These are phyloP conservation scores for Clitoria ternatea DNA, from an alignment of 306 rosid species.

Conservation along the genomic window DNA sequence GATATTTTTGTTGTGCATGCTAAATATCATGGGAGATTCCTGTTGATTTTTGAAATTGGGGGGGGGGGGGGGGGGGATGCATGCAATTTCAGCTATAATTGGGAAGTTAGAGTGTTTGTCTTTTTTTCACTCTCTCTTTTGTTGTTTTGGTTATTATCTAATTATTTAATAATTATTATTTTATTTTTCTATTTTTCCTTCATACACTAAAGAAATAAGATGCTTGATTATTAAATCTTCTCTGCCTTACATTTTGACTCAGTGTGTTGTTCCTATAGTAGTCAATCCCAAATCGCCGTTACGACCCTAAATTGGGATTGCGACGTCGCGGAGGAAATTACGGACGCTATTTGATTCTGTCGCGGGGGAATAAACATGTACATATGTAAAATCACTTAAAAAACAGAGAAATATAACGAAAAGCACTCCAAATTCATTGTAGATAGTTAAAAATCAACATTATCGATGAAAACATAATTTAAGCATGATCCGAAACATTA, in stretches of 20 bases:
- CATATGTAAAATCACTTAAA: too few species aligned
- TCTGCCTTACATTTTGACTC: constrained; percentile 15
- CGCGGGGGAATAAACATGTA: too few species aligned
- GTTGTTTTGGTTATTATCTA: background rate
- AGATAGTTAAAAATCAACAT: too few species aligned
- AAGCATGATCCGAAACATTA: too few species aligned
- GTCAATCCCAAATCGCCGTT: too few species aligned
- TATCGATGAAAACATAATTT: too few species aligned
- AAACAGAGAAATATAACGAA: too few species aligned
- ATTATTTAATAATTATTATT: too few species aligned
- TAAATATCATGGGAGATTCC: background rate
- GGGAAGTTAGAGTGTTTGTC: background rate
- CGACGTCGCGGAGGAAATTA: too few species aligned
- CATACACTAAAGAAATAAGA: background rate
- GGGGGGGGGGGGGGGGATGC: background rate
- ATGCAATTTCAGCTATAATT: background rate
- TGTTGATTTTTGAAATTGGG: background rate
- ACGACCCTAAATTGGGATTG: too few species aligned
- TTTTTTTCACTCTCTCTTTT: background rate
- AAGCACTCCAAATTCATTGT: too few species aligned
- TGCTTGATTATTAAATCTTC: background rate
- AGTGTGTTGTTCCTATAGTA: background rate
- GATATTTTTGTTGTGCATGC: background rate
- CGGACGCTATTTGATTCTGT: too few species aligned
- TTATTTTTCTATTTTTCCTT: background rate